A percentile compares a stretch with the other conserved stretches of the same genome.
Conservation (phyloP, 768 basidiomycete genomes). For the Naganishia randhawae region DNA sequence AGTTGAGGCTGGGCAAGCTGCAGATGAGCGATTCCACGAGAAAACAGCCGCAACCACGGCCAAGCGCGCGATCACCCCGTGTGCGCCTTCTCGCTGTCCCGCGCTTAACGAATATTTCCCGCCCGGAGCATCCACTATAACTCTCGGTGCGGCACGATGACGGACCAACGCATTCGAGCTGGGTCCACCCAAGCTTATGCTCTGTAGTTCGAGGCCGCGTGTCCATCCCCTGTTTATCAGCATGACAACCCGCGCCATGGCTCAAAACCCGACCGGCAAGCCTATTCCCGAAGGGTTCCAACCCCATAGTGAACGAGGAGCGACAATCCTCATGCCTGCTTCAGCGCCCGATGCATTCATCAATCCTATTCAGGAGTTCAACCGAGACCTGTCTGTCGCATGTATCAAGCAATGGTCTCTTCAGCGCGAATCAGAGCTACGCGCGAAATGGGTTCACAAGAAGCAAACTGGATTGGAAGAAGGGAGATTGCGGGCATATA, state of each 20-base stretch:
- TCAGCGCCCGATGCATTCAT: constrained; percentile 76
- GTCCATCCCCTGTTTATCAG: not conserved
- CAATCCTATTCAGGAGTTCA: constrained; percentile 98
- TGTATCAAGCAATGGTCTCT: constrained; percentile 74
- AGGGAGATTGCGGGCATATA: constrained; percentile 56
- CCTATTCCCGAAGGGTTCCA: constrained; percentile 41
- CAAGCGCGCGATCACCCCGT: constrained; percentile 13
- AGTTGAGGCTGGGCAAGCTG: not conserved
- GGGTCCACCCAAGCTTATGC: not conserved
- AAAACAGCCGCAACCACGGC: constrained; percentile 11
- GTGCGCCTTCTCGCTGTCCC: not conserved
- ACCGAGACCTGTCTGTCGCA: constrained; percentile 86
- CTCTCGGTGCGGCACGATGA: not conserved
- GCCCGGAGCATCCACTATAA: not conserved
- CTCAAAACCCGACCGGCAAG: not conserved
- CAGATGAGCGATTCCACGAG: constrained; percentile 15
- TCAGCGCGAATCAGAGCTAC: constrained; percentile 36
- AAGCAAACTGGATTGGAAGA: constrained; percentile 58
- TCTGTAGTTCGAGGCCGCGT: not conserved
- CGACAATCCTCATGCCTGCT: constrained; percentile 65
- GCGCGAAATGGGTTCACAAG: constrained; percentile 55
- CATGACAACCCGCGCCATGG: constrained; percentile 3
- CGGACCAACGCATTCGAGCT: not conserved
- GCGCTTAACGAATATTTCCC: constrained; percentile 13
- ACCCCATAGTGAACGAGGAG: constrained; percentile 48